Percentiles rank a stretch among this genome's conserved stretches.
These are phyloP conservation scores for Hypoxylon sp. DNA, from an alignment of 2,329 filamentous ascomycete genomes.

Conservation along the genomic window DNA sequence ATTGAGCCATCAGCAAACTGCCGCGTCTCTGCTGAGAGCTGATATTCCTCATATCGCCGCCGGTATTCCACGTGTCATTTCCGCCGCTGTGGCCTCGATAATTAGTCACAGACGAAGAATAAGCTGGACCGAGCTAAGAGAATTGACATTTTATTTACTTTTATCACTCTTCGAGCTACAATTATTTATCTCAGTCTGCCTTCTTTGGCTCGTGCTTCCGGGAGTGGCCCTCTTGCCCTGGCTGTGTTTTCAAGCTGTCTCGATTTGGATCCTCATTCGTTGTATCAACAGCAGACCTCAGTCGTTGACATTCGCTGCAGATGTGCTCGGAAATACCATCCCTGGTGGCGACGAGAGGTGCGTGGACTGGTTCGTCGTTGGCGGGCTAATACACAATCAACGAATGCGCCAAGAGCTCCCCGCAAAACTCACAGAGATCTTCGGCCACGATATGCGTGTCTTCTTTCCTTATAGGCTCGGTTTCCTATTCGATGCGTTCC, in stretches of 20 bases:
- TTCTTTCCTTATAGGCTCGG: constrained; percentile 67
- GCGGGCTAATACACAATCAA: constrained; percentile 37
- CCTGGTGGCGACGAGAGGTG: constrained; percentile 19
- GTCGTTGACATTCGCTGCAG: constrained; percentile 23
- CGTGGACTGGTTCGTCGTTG: constrained; percentile 43
- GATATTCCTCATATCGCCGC: constrained; percentile 37
- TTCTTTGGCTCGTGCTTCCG: constrained; percentile 46
- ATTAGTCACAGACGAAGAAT: constrained; percentile 7
- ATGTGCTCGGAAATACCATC: constrained; percentile 1
- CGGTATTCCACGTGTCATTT: constrained; percentile 39
- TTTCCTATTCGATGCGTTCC: constrained; percentile 66
- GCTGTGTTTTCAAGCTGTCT: constrained; percentile 30
- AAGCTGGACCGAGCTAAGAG: constrained; percentile 31
- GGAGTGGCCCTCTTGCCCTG: constrained; percentile 41
- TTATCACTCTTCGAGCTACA: constrained; percentile 45
- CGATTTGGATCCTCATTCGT: constrained; percentile 40
- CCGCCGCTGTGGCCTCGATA: constrained; percentile 21
- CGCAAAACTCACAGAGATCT: constrained; percentile 56
- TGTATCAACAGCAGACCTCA: constrained; percentile 34
- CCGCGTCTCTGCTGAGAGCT: constrained; percentile 38
- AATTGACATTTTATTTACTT: constrained; percentile 32
- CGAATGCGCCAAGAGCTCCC: constrained; percentile 52
- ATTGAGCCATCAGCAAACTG: constrained; percentile 44
- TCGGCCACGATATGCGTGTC: constrained; percentile 62
- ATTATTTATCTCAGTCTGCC: constrained; percentile 31